Evolutionary conservation across 257 asterid genomes (phyloP).

Genomic region (Plantago ovata): DNA sequence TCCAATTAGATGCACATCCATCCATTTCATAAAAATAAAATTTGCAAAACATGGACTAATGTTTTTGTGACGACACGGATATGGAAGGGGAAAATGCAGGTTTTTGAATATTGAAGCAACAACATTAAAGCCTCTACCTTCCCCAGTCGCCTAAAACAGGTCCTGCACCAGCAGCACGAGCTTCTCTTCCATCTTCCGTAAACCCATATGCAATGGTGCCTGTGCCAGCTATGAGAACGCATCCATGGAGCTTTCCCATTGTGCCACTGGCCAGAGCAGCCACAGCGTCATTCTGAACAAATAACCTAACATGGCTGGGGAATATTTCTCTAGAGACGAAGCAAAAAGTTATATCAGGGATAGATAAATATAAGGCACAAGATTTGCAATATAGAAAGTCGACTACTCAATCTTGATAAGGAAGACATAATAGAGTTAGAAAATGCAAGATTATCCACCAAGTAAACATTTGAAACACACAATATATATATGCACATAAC

Average conservation of each 20-base stretch:
- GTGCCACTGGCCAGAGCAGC: slow-evolving; percentile 92
- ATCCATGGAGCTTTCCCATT: slow-evolving; percentile 83
- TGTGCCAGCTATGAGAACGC: slow-evolving; percentile 87
- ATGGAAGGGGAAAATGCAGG: too few species aligned
- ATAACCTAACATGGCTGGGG: slow-evolving; percentile 62
- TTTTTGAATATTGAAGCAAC: slow-evolving; percentile 5
- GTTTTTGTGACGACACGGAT: too few species aligned
- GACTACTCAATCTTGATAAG: slow-evolving; percentile 8
- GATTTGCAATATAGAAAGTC: neutral
- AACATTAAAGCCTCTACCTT: slow-evolving; percentile 38
- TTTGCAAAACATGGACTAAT: too few species aligned
- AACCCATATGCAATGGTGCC: slow-evolving; percentile 87
- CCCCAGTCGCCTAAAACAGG: slow-evolving; percentile 94
- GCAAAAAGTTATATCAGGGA: slow-evolving; percentile 7
- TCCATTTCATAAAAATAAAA: too few species aligned
- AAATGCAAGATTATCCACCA: slow-evolving; percentile 10
- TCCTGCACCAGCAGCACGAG: slow-evolving; percentile 92
- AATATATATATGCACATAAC: neutral
- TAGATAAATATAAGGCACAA: slow-evolving; percentile 1
- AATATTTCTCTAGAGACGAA: slow-evolving; percentile 58
- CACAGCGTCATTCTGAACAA: slow-evolving; percentile 81
- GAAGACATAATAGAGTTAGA: neutral
- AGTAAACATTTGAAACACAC: neutral
- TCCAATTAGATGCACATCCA: too few species aligned
- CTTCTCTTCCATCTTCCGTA: slow-evolving; percentile 84